Percentiles rank a stretch among this genome's conserved stretches.
phyloP scores from a whole-genome alignment of 768 basidiomycete species.

The Tricholoma furcatifolium region DNA sequence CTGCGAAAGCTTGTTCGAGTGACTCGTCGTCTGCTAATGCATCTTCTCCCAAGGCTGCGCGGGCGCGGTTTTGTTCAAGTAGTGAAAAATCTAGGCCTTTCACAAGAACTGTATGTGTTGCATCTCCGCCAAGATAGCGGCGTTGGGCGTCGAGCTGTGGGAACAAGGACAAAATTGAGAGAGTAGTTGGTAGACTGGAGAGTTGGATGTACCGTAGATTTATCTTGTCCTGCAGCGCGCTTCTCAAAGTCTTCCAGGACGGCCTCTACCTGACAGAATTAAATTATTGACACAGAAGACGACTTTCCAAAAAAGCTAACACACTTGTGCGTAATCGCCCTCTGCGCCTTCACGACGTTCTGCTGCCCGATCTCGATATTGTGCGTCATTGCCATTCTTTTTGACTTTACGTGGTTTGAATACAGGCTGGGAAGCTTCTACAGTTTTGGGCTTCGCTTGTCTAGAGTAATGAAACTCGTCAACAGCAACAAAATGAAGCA shows the following conservation, averaged over 20 bases:
- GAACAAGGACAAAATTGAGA: background rate
- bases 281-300: background rate
- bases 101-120: conserved; percentile 81
- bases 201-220: conserved; percentile 41
- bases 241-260: conserved; percentile 81
- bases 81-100: conserved; percentile 89
- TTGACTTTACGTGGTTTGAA: conserved; percentile 86
- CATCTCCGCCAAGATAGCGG: conserved; percentile 80
- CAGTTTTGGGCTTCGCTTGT: conserved; percentile 38
- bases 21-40: conserved; percentile 73
- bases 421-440: conserved; percentile 53
- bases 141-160: conserved; percentile 72
- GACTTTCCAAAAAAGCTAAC: conserved; percentile 16
- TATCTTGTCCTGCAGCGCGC: conserved; percentile 57
- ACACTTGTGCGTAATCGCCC: conserved; percentile 76
- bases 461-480: conserved; percentile 14
- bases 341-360: conserved; percentile 67
- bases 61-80: conserved; percentile 80
- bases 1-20: conserved; percentile 69
- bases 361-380: conserved; percentile 74
- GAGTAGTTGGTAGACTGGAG: background rate
- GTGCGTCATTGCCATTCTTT: conserved; percentile 41
- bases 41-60: conserved; percentile 34
- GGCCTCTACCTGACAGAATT: conserved; percentile 61
- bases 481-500: background rate